Base-by-base conservation (phyloP, 495 filamentous ascomycete genomes). In the Penicillium soppii region DNA sequence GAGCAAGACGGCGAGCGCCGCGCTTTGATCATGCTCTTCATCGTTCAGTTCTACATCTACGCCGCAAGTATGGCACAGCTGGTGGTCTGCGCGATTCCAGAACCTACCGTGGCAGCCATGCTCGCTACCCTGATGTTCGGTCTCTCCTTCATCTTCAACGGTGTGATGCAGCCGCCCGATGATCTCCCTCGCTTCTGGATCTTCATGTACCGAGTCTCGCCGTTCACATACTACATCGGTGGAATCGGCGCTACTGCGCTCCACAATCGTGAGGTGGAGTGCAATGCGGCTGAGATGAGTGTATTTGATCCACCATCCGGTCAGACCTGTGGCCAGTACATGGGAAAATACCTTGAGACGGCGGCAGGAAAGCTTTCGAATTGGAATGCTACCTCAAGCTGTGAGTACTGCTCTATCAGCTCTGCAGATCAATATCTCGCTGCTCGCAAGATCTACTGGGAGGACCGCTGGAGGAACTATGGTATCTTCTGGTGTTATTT, bases 191-290 rank as follows among this genome's bases (percentile, higher is more conserved):
- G 76, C 7, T 90, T 89, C 75, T 90, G 86, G 86, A 85, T 85
- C 49, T 89, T 89, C 75, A 85, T 88, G 81, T 88, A 89, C 58
- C 80, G 82, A 30, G 76, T 85, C 42, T 84, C 80, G 10, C 85
- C 87, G 4, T 81, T 89, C 40, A 85, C 81, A 0, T 89, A 90
- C 58, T 70, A 83, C 20, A 74, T 88, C 15, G 69, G 67, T 29
- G 79, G 78, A 21, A 79, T 87, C 64, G 46, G 82, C 10, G 70
- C 79, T 1, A 73, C 73, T 0, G 78, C 69, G 0, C 68, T 89
- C 4, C 81, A 80, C 44, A 81, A 82, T 32, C 76, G 77, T 1
- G 9, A 63, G 0, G 79, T 85, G 0, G 21, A 59, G 0, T 90
- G 86, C 64, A 70, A 77, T 23, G 23, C 55, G 0, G 76, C 73